Conservation (phyloP, 495 filamentous ascomycete genomes). For the Penicillium argentinense region DNA sequence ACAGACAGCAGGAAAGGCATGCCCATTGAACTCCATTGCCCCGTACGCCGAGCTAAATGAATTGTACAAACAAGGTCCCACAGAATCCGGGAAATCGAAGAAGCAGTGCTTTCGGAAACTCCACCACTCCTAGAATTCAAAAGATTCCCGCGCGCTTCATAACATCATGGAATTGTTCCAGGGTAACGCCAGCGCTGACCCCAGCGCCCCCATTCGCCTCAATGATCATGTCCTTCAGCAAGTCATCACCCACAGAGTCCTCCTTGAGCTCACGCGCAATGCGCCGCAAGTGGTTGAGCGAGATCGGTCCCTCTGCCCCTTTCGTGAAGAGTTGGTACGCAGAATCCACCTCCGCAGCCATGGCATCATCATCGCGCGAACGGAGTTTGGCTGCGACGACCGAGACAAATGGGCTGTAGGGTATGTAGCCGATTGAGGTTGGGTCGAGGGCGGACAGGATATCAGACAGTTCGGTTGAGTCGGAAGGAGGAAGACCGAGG, state of each 20-base stretch:
- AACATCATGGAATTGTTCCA: conserved; percentile 80
- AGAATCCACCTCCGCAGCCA: conserved; percentile 68
- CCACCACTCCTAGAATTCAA: too few species aligned
- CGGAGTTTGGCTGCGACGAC: conserved; percentile 83
- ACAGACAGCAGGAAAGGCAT: too few species aligned
- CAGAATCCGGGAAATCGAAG: too few species aligned
- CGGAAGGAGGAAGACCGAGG: conserved; percentile 65
- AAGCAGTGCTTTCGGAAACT: too few species aligned
- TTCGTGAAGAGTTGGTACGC: conserved; percentile 78
- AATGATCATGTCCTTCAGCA: conserved; percentile 87
- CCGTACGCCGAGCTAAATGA: too few species aligned
- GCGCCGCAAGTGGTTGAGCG: conserved; percentile 68
- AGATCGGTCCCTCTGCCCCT: conserved; percentile 59
- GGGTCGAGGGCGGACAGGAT: conserved; percentile 81
- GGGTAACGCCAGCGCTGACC: conserved; percentile 66
- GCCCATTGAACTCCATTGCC: conserved; percentile 1
- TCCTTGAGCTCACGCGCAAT: conserved; percentile 83
- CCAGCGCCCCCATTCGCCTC: conserved; percentile 85
- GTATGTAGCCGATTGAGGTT: conserved; percentile 70
- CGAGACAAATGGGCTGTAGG: conserved; percentile 74
- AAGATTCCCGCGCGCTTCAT: conserved; percentile 84
- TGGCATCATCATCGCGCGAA: conserved; percentile 50
- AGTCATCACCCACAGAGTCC: conserved; percentile 66
- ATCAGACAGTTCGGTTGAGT: conserved; percentile 64
- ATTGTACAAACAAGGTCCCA: too few species aligned